Base-by-base conservation (phyloP, 2,329 filamentous ascomycete species). In the Pezicula carpinea region DNA sequence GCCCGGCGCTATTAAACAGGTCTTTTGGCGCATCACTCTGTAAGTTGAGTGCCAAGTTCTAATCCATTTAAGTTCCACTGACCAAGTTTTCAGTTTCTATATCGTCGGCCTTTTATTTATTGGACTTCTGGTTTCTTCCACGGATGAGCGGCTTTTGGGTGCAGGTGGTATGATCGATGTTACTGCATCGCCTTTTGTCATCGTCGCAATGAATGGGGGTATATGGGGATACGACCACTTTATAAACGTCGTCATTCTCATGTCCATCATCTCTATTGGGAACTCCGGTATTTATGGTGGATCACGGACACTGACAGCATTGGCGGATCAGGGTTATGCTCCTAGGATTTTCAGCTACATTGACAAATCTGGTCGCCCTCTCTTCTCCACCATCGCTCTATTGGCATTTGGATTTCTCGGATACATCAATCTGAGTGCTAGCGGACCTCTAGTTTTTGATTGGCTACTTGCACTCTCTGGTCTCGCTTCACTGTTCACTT, bases 271-370 rank as follows among this genome's bases (percentile, higher is more conserved):
- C 22, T 95, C 89, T 0, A 91, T 96, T 52, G 90, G 90, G 47
- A 96, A 96, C 69, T 92, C 88, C 8, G 85, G 89, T 55, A 87
- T 96, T 47, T 97, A 95, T 60, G 92, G 89, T 38, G 91, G 89
- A 17, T 93, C 89, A 1, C 85, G 92, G 57, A 96, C 91, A 3
- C 80, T 97, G 5, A 89, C 90, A 36, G 91, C 91, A 10, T 79
- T 96, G 1, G 90, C 90, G 38, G 90, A 96, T 63, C 87, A 93
- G 64, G 79, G 83, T 46, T 89, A 95, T 64, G 90, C 88, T 0
- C 90, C 91, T 10, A 75, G 72, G 50, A 73, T 90, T 55, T 74
- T 95, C 32, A 81, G 80, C 49, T 95, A 91, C 66, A 83, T 93
- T 59, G 91, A 92, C 70, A 82, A 83, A 43, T 79, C 83, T 50